Evolutionary conservation across 2,329 filamentous ascomycete species (phyloP), one percentile per base, ranked within the genome.

Genomic region (Colletotrichum sp.): DNA sequence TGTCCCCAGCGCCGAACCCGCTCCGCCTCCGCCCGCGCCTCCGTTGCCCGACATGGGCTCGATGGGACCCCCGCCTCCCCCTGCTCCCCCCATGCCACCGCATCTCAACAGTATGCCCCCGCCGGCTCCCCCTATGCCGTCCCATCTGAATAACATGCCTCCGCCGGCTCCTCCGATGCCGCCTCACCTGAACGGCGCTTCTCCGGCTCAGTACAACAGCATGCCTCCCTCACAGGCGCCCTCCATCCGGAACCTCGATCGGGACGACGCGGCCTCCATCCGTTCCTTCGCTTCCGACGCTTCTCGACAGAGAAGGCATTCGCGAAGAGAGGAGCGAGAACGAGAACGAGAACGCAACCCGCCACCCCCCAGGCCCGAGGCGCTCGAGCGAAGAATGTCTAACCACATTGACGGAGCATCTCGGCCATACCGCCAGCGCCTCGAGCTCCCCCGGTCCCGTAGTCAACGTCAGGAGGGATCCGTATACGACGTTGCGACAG

Each of bases 401-500:
- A 63, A 75, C 18, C 72, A 75, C 73, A 61, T 75, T 39, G 73
- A 75, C 59, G 73, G 73, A 13, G 73, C 73, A 4, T 63, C 73
- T 10, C 21, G 73, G 34, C 73, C 73, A 4, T 75, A 75, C 39
- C 57, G 73, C 8, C 73, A 75, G 36, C 73, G 73, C 73, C 72
- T 75, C 70, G 73, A 75, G 21, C 73, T 75, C 26, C 73, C 73
- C 30, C 64, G 70, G 15, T 75, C 73, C 9, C 73, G 73, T 32
- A 75, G 73, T 13, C 70, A 75, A 36, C 73, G 73, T 16, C 63
- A 73, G 26, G 73, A 75, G 63, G 71, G 66, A n/a, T 75, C 73
- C 16, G 73, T 75, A 26, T 69, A 75, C 70, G 73, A 75, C 70
- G 48, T 75, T 34, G 73, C 73, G 18, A 75, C 70, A 32, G 73